Percentiles rank a stretch among this genome's conserved stretches.
These are phyloP conservation scores for Teunomyces pallodes DNA, from an alignment of 805 yeast genomes.

Conservation along the genomic window DNA sequence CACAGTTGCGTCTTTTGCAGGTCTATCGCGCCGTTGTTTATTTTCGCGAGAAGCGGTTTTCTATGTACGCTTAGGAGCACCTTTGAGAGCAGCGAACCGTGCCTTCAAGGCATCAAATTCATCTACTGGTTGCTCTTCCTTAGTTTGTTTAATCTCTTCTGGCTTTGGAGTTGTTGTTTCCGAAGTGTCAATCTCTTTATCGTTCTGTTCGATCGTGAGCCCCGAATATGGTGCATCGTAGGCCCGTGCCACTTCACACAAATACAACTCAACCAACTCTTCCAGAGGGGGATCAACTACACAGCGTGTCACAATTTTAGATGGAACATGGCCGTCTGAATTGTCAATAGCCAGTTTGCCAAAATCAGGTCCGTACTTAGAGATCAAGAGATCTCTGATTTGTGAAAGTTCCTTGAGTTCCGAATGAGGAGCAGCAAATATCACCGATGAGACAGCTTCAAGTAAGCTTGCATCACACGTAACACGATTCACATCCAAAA, in stretches of 20 bases:
- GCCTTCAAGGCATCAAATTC: slow-evolving; percentile 67
- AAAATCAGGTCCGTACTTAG: slow-evolving; percentile 69
- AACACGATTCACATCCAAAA: slow-evolving; percentile 43
- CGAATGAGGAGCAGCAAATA: slow-evolving; percentile 67
- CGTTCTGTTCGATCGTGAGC: slow-evolving; percentile 20
- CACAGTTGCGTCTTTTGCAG: neutral
- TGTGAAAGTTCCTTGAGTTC: slow-evolving; percentile 70
- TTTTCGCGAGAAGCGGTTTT: neutral
- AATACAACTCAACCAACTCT: slow-evolving; percentile 64
- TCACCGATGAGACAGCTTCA: slow-evolving; percentile 71
- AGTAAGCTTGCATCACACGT: slow-evolving; percentile 58
- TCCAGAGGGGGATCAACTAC: slow-evolving; percentile 64
- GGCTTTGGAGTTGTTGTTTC: slow-evolving; percentile 12
- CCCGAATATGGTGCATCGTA: slow-evolving; percentile 74
- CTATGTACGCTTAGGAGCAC: slow-evolving; percentile 8
- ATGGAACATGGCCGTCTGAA: slow-evolving; percentile 52
- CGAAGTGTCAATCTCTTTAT: slow-evolving; percentile 12
- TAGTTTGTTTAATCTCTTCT: slow-evolving; percentile 11
- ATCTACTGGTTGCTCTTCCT: slow-evolving; percentile 20
- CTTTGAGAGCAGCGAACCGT: slow-evolving; percentile 72
- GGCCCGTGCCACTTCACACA: slow-evolving; percentile 77
- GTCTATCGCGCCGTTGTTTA: neutral
- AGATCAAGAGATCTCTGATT: slow-evolving; percentile 59
- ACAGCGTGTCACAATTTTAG: slow-evolving; percentile 62
- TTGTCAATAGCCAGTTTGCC: slow-evolving; percentile 54